Conservation (phyloP, 176 grass and related monocot genomes). For the Carex cristatella region DNA sequence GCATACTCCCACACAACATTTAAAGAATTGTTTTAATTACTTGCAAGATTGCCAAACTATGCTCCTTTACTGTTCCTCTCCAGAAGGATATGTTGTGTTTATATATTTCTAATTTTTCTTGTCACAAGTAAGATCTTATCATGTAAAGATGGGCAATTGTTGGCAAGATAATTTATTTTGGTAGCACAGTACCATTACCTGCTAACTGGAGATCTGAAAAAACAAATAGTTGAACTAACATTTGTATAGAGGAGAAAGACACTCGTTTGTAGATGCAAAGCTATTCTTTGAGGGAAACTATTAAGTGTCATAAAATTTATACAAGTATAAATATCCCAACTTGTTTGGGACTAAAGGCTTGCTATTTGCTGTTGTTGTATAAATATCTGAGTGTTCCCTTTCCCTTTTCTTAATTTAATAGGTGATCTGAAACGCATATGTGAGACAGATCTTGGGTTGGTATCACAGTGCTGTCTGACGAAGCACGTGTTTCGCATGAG, state of each 20-base stretch:
- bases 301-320: background rate
- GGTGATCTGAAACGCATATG: constrained; percentile 91
- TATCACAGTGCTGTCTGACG: constrained; percentile 71
- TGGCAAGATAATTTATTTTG: background rate
- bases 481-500: constrained; percentile 82
- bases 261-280: background rate
- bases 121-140: background rate
- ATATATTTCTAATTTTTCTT: background rate
- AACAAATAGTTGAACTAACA: background rate
- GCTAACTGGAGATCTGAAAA: background rate
- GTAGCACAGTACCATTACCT: background rate
- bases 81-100: background rate
- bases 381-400: background rate
- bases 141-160: background rate
- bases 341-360: no score
- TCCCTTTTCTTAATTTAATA: constrained; percentile 10
- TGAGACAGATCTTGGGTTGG: constrained; percentile 79
- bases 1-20: background rate
- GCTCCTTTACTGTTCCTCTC: background rate
- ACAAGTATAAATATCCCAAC: background rate
- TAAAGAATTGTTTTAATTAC: background rate
- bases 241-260: background rate
- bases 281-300: background rate
- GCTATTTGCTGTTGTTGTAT: background rate
- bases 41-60: background rate